Evolutionary conservation across 345 rosid species (phyloP), one percentile per base, ranked within the genome.

Genomic region (Boechera divaricarpa): DNA sequence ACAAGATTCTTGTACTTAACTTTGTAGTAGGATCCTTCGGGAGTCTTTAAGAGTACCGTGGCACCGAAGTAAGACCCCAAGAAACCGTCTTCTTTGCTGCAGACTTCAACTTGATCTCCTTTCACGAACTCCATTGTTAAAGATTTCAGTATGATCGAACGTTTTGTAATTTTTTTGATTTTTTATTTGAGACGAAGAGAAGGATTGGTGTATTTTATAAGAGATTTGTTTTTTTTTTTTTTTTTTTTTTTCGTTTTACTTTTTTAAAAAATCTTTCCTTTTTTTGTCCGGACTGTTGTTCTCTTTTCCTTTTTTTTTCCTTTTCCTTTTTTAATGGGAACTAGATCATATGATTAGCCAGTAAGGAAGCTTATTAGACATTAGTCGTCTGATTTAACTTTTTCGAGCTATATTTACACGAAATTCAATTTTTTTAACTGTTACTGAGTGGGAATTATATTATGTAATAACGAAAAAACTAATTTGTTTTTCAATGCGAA

Each of bases 31-130:
- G 33, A 18, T 29, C 74, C 72, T 2, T 18, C 6, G 10, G 10
- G 42, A 44, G 52, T 16, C 24, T 57, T 47, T 0, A 54, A 41
- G 0, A 71, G 6, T 15, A 81, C 57, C 5, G 24, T 62, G 13
- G 73, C 82, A 0, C 3, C 42, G 7, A 70, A 78, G 74, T 78
- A 72, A 9, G 84, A 81, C 0, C 82, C 83, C 1, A 32, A 8
- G 36, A 72, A 78, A 7, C 82, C 84, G 11, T 83, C 81, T 63
- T 83, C 82, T 11, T 71, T 67, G 69, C 79, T 83, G 32, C 79
- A 63, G 0, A 78, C 70, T 75, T 83, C 79, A 10, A 83, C 79
- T 18, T 18, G 0, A 5, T 70, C 64, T 24, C 75, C 75, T 61
- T 32, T 63, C 41, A 26, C 58, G 45, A 26, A 75, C 31, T 38